Conservation (phyloP, 495 filamentous ascomycete genomes). For the Aspergillus heteromorphus region DNA sequence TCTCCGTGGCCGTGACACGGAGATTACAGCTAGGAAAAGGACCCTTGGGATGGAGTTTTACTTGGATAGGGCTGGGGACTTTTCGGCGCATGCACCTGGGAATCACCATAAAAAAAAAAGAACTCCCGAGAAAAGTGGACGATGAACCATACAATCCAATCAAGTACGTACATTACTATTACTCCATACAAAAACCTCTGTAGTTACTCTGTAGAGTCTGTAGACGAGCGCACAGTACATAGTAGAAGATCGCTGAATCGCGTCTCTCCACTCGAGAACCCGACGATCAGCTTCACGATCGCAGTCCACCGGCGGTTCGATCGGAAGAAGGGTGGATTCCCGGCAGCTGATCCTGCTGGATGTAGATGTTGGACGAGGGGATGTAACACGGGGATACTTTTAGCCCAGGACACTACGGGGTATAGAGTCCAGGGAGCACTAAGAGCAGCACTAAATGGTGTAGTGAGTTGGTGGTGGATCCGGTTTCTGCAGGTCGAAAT, state of each 20-base stretch:
- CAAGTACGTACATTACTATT: no score
- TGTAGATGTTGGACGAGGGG: no score
- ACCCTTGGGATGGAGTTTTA: background rate
- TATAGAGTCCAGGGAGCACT: background rate
- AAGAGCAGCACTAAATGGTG: background rate
- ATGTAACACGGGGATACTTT: no score
- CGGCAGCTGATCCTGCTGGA: no score
- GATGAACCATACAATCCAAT: background rate
- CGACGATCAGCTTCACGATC: no score
- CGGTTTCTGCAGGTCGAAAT: conserved; percentile 4
- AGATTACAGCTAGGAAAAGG: background rate
- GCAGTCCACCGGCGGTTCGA: no score
- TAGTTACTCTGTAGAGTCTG: background rate
- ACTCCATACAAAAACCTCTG: background rate
- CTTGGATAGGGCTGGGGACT: background rate
- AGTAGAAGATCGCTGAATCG: no score
- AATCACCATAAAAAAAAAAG: background rate
- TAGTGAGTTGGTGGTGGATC: conserved; percentile 7
- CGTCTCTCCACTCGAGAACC: no score
- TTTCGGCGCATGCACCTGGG: background rate
- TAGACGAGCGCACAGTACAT: no score
- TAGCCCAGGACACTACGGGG: no score
- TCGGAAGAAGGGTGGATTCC: no score
- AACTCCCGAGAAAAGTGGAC: background rate
- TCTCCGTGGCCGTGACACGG: background rate